Base-by-base conservation (phyloP, 2,329 filamentous ascomycete genomes). In the Fusarium sp. region DNA sequence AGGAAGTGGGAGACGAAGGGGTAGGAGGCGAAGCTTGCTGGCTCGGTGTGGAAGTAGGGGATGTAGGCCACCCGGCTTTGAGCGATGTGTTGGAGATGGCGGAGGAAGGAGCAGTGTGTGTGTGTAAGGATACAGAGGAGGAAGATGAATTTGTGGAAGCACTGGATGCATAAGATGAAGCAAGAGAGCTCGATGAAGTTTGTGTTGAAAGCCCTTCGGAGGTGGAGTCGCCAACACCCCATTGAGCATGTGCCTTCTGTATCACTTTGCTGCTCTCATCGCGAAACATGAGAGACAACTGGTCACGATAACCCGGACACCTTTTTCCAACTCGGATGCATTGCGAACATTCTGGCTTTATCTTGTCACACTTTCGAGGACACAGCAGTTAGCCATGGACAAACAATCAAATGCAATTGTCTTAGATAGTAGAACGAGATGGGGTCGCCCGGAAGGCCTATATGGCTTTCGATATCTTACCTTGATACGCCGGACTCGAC, bases 181-280 rank as follows among this genome's bases (percentile, higher is more conserved):
- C 55, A 38, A 69, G 63, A 45, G 75, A 75, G 46, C 64, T 67
- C 29, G 78, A 74, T 25, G 79, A 78, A 25, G 64, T 44, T 38
- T 67, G 67, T 25, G 56, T 52, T 22, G 66, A 65, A n/a, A 47
- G 38, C n/a, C 24, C 52, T 15, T 71, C 74, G 43, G 63, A 53
- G 25, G 63, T 41, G 27, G 68, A 63, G 24, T 77, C 75, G 73
- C 70, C 61, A 70, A 80, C 60, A 2, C 81, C 83, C 84, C 81
- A 86, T 77, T 82, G 85, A 27, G 84, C 85, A 58, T 87, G 85
- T 22, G 85, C 85, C 74, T 88, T 90, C 67, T 84, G 84, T 27
- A 88, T 86, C 47, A 90, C 88, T 72, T 89, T 87, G 71, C 82
- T 86, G 72, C 86, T 90, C 78, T 91, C 88, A 79, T 91, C 88